Evolutionary conservation across 164 flowering plant species (phyloP).

Genomic region (Chimonanthus salicifolius): DNA sequence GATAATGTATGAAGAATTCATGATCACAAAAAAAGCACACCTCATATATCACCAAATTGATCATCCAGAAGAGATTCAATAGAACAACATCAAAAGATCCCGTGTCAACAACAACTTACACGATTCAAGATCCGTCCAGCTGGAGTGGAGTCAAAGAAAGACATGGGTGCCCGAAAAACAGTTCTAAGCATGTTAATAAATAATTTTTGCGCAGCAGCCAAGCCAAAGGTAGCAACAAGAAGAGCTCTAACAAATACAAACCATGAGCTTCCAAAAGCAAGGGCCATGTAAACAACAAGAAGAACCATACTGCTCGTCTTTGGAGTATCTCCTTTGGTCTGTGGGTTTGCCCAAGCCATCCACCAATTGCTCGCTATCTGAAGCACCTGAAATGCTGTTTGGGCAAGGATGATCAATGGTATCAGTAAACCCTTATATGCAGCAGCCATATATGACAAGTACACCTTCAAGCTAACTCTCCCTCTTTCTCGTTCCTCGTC

Average conservation of each 20-base stretch:
- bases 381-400: constrained; percentile 77
- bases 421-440: constrained; percentile 86
- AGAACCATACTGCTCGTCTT: constrained; percentile 63
- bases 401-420: constrained; percentile 79
- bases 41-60: background rate
- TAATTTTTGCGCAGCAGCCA: constrained; percentile 88
- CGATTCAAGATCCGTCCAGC: constrained; percentile 96
- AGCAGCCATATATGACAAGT: constrained; percentile 91
- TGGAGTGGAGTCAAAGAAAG: constrained; percentile 97
- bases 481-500: constrained; percentile 97
- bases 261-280: constrained; percentile 97
- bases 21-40: constrained; percentile 1
- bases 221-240: constrained; percentile 94
- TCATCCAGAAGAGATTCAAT: constrained; percentile 2
- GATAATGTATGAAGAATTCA: constrained; percentile 21
- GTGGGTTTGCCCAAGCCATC: constrained; percentile 99
- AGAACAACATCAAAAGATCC: constrained; percentile 9
- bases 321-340: constrained; percentile 73
- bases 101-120: constrained; percentile 41
- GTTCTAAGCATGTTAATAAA: constrained; percentile 79
- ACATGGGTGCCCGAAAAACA: constrained; percentile 92
- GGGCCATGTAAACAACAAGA: constrained; percentile 86
- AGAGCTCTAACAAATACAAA: constrained; percentile 90
- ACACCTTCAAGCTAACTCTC: constrained; percentile 86
- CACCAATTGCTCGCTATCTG: constrained; percentile 98